Evolutionary conservation across 352 stramenopile genomes (phyloP).

Genomic region (Elongisporangium prolatum): DNA sequence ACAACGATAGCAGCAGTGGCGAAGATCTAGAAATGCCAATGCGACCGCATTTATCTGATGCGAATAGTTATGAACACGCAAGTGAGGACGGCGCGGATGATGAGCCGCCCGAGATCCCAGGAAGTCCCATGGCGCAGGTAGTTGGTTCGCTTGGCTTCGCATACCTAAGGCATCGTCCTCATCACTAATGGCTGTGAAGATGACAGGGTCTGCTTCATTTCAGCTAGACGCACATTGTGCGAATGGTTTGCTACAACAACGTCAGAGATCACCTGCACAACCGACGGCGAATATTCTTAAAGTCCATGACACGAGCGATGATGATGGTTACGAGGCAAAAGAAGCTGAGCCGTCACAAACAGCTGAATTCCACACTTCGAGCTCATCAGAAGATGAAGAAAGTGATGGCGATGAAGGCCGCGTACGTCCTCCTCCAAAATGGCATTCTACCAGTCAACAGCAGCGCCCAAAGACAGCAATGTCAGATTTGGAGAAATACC

Average conservation of each 20-base stretch:
- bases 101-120: constrained; percentile 71
- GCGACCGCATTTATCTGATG: neutral
- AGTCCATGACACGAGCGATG: constrained; percentile 10
- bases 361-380: constrained; percentile 52
- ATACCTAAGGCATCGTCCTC: neutral
- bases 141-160: neutral
- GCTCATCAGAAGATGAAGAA: constrained; percentile 34
- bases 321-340: constrained; percentile 49
- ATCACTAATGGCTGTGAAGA: neutral
- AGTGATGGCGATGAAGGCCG: constrained; percentile 10
- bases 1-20: constrained; percentile 3
- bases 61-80: neutral
- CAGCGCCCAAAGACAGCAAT: constrained; percentile 44
- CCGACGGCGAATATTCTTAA: constrained; percentile 9
- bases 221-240: neutral
- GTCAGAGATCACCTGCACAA: neutral
- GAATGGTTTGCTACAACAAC: neutral
- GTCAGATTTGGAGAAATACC: constrained; percentile 53
- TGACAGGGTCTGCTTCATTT: neutral
- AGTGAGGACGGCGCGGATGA: constrained; percentile 21
- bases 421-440: constrained; percentile 1
- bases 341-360: constrained; percentile 46
- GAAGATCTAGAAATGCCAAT: constrained; percentile 9
- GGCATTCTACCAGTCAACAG: constrained; percentile 4
- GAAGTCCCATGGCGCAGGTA: constrained; percentile 44